Percentiles rank a stretch among this genome's conserved stretches.
Evolutionary conservation across 2,329 filamentous ascomycete genomes (phyloP).

Genomic region (Arthrobotrys conoides): DNA sequence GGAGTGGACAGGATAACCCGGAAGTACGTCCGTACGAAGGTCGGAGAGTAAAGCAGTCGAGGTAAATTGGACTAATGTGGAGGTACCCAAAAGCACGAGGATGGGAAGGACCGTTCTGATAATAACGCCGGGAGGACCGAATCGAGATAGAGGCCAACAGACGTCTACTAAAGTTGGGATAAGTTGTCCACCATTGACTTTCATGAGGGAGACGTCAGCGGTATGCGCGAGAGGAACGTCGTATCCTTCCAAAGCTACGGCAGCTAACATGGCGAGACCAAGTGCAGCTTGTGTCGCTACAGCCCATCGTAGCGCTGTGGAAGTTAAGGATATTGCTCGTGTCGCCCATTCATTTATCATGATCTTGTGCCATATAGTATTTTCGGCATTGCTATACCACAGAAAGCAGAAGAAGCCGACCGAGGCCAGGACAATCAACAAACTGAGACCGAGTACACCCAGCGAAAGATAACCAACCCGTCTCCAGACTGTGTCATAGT

Average conservation of each 20-base stretch:
- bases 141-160: constrained; percentile 26
- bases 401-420: constrained; percentile 16
- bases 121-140: constrained; percentile 27
- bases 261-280: constrained; percentile 33
- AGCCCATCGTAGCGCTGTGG: constrained; percentile 33
- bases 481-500: neutral
- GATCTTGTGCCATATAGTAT: constrained; percentile 29
- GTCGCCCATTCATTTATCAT: constrained; percentile 28
- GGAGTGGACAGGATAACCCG: constrained; percentile 7
- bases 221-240: constrained; percentile 34
- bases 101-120: constrained; percentile 33
- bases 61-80: constrained; percentile 34
- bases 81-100: constrained; percentile 7
- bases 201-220: constrained; percentile 33
- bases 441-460: neutral
- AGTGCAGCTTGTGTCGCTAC: constrained; percentile 29
- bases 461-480: neutral
- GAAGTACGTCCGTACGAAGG: constrained; percentile 5
- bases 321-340: constrained; percentile 26
- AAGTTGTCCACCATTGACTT: constrained; percentile 35
- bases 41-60: constrained; percentile 31
- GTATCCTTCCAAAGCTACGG: constrained; percentile 29
- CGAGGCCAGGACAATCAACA: constrained; percentile 12
- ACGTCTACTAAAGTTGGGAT: constrained; percentile 24
- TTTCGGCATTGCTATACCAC: constrained; percentile 20